Evolutionary conservation across 768 basidiomycete species (phyloP), one percentile per base, ranked within the genome.

Genomic region (Lentinula detonsa): DNA sequence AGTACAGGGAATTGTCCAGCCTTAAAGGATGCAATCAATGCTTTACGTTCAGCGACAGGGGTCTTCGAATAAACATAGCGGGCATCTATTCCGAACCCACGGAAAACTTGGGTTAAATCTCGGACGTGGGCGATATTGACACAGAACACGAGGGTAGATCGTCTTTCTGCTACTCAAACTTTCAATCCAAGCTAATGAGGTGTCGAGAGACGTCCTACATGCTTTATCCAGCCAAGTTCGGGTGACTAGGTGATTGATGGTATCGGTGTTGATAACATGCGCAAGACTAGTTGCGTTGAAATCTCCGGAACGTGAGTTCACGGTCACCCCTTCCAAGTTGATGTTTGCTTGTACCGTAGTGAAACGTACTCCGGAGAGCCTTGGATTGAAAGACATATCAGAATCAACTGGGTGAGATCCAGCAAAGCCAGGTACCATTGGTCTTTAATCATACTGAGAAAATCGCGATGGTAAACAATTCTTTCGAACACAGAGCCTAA

Each of bases 111-210:
- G 0, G 94, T 92, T 46, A 98, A 75, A 5, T 81, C 81, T 46
- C 80, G 75, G 39, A 96, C 90, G 71, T 98, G 96, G 0, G 84
- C 79, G 1, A 96, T 71, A 65, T 91, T 88, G 60, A 95, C 89
- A 63, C 92, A 94, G 69, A 98, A 98, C n/a, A 96, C 83, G 3
- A 98, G 76, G 0, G 94, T 97, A 1, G 95, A 95, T 72, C 86
- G 88, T 51, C 95, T 84, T 10, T 78, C 75, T 5, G 76, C 82
- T 87, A 62, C 57, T 18, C n/a, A 39, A 52, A 35, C 16, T 65
- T 46, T 66, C 52, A 42, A 45, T 33, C 59, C 16, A 48, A 59
- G 1, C 35, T 11, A 3, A 28, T 15, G 31, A 31, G 21, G 31
- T 55, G 13, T 28, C 28, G 8, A 18, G 13, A 23, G 57, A 7